These are phyloP conservation scores for Akebia trifoliata DNA, from an alignment of 164 flowering plant genomes.

Conservation along the genomic window DNA sequence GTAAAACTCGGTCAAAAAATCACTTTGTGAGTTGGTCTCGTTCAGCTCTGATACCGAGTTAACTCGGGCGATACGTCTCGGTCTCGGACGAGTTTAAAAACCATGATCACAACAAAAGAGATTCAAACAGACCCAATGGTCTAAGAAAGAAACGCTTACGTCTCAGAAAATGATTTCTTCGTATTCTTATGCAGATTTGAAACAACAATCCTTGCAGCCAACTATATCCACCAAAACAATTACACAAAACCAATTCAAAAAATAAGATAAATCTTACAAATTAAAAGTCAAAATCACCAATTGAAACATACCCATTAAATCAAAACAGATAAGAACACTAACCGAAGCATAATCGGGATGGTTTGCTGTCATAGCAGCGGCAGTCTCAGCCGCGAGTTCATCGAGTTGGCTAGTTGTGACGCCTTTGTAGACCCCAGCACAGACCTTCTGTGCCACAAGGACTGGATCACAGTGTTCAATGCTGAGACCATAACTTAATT, in stretches of 20 bases:
- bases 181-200: conserved; percentile 98
- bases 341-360: conserved; percentile 98
- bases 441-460: conserved; percentile 91
- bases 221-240: conserved; percentile 29
- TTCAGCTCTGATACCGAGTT: too few relatives aligned
- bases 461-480: conserved; percentile 94
- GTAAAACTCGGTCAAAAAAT: too few relatives aligned
- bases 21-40: too few relatives aligned
- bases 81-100: too few relatives aligned
- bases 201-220: conserved; percentile 95
- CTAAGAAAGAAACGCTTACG: conserved; percentile 44
- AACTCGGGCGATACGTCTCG: too few relatives aligned
- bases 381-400: conserved; percentile 95
- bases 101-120: too few relatives aligned
- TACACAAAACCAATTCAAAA: not conserved
- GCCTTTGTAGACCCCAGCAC: conserved; percentile 97
- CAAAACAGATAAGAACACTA: conserved; percentile 17
- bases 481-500: conserved; percentile 90
- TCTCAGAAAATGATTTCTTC: conserved; percentile 86
- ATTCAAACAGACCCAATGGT: too few relatives aligned
- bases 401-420: conserved; percentile 97
- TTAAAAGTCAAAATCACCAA: not conserved
- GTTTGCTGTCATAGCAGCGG: conserved; percentile 94
- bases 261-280: not conserved
- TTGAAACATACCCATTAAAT: not conserved